Evolutionary conservation across 192 early-diverging fungal genomes (phyloP).

Genomic region (Glomus cerebriforme): DNA sequence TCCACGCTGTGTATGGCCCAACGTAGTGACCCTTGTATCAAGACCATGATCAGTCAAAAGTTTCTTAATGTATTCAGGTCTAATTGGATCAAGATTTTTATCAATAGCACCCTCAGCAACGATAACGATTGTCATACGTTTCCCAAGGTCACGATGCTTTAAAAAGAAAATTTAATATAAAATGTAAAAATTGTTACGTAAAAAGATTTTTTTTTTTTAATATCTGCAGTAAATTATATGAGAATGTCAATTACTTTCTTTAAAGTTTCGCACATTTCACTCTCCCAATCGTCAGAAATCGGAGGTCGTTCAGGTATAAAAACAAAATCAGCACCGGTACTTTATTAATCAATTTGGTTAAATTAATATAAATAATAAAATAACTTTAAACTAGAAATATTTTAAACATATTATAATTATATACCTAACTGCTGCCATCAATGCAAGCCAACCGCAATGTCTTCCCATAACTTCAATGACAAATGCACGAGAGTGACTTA

Average conservation of each 20-base stretch:
- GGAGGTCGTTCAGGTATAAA: conserved; percentile 96
- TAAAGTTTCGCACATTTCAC: conserved; percentile 82
- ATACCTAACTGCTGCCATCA: conserved; percentile 76
- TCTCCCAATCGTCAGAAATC: conserved; percentile 83
- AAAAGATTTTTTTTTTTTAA: too few relatives aligned
- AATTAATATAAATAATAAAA: background rate
- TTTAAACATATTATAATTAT: background rate
- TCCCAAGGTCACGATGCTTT: conserved; percentile 77
- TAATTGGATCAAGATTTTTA: conserved; percentile 82
- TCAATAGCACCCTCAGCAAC: conserved; percentile 97
- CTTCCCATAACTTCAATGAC: conserved; percentile 99
- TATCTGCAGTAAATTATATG: background rate
- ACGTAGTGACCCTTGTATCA: conserved; percentile 91
- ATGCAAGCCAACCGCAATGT: conserved; percentile 94
- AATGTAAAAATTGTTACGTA: background rate
- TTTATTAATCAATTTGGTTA: conserved; percentile 11
- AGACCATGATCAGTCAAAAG: conserved; percentile 77
- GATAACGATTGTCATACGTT: conserved; percentile 92
- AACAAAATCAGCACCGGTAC: conserved; percentile 91
- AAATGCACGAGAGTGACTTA: conserved; percentile 94
- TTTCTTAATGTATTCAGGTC: conserved; percentile 80
- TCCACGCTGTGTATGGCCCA: conserved; percentile 96
- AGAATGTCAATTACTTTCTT: conserved; percentile 42
- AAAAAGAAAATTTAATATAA: conserved; percentile 9
- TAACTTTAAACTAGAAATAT: background rate